Percentiles rank a stretch among this genome's conserved stretches.
These are phyloP conservation scores for Arthrobotrys sinensis DNA, from an alignment of 2,329 filamentous ascomycete species.

Conservation along the genomic window DNA sequence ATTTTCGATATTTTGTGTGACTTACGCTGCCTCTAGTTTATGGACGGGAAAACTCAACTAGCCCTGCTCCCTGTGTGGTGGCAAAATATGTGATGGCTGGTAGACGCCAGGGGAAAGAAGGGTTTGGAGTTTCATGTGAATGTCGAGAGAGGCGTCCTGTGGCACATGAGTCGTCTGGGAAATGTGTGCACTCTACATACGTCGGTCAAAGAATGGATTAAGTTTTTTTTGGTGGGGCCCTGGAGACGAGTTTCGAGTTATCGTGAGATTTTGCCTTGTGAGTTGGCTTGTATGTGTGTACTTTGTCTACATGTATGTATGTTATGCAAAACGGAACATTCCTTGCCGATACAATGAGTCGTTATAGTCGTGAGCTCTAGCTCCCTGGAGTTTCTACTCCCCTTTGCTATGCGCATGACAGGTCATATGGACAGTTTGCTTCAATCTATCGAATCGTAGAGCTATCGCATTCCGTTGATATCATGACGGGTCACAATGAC, in stretches of 20 bases:
- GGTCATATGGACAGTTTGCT: slow-evolving; percentile 32
- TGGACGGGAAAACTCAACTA: slow-evolving; percentile 5
- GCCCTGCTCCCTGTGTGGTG: slow-evolving; percentile 40
- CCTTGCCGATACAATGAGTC: slow-evolving; percentile 24
- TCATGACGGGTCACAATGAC: slow-evolving; percentile 51
- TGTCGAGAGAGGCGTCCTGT: slow-evolving; percentile 52
- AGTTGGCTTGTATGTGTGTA: slow-evolving; percentile 26
- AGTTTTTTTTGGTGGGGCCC: neutral
- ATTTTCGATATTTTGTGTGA: slow-evolving; percentile 22
- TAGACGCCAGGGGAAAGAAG: slow-evolving; percentile 50
- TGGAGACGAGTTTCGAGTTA: neutral
- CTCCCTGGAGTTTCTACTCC: slow-evolving; percentile 29
- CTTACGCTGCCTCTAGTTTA: slow-evolving; percentile 15
- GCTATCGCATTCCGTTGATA: slow-evolving; percentile 21
- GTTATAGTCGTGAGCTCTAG: slow-evolving; percentile 13
- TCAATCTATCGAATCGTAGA: slow-evolving; percentile 20
- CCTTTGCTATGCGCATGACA: slow-evolving; percentile 33
- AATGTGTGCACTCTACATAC: slow-evolving; percentile 2
- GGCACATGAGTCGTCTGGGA: slow-evolving; percentile 51
- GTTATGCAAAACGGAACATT: slow-evolving; percentile 35
- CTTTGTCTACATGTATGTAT: slow-evolving; percentile 3
- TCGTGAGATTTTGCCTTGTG: slow-evolving; percentile 19
- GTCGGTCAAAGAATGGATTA: slow-evolving; percentile 12
- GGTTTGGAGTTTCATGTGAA: slow-evolving; percentile 42
- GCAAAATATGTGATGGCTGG: slow-evolving; percentile 42